A percentile compares a stretch with the other conserved stretches of the same genome.
phyloP scores from a whole-genome alignment of 2,329 filamentous ascomycete genomes.

The Penicillium verrucosum region DNA sequence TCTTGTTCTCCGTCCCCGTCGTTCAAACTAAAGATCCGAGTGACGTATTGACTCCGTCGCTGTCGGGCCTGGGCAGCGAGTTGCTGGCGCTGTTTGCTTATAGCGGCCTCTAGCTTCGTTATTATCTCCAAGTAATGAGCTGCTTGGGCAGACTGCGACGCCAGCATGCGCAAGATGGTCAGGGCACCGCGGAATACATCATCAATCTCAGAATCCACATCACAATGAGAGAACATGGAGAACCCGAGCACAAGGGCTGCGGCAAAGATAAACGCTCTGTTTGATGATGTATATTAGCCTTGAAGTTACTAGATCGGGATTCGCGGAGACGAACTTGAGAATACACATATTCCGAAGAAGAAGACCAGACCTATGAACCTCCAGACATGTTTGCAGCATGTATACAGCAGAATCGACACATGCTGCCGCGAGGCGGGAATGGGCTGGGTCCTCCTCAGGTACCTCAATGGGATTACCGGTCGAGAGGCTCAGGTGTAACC shows the following conservation, averaged over 20 bases:
- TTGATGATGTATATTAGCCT: background rate
- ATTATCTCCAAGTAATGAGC: conserved; percentile 58
- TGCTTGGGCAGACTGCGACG: conserved; percentile 53
- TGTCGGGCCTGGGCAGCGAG: conserved; percentile 27
- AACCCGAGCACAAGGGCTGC: conserved; percentile 58
- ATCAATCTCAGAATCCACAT: conserved; percentile 40
- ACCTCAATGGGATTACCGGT: conserved; percentile 12
- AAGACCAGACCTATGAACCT: conserved; percentile 46
- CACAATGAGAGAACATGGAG: conserved; percentile 52
- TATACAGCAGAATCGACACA: conserved; percentile 57
- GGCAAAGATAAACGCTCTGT: conserved; percentile 54
- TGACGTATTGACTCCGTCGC: conserved; percentile 35
- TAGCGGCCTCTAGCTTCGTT: conserved; percentile 46
- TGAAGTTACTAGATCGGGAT: background rate
- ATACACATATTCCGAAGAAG: conserved; percentile 58
- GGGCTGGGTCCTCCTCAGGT: conserved; percentile 27
- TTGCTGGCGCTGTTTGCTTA: conserved; percentile 42
- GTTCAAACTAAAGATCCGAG: conserved; percentile 35
- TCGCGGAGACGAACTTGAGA: conserved; percentile 49
- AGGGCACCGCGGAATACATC: conserved; percentile 51
- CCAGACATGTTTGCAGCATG: conserved; percentile 53
- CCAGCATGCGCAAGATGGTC: conserved; percentile 50
- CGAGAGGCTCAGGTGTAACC: conserved; percentile 25
- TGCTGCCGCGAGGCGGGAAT: conserved; percentile 47
- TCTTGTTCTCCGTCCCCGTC: background rate